phyloP scores from a whole-genome alignment of 305 asterid genomes.

The Rubia tinctorum region DNA sequence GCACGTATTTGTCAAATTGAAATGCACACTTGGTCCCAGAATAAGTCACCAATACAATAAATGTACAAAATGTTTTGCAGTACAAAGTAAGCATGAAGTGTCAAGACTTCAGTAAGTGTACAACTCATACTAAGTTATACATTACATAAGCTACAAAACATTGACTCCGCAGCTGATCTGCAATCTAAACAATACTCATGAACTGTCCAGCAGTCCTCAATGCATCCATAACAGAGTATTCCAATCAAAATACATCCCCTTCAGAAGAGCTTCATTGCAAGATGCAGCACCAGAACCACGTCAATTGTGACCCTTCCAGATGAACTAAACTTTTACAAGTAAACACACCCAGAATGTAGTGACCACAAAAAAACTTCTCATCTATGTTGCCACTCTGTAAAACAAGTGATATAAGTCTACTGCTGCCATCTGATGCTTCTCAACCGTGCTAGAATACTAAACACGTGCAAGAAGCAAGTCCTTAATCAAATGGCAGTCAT shows the following conservation, averaged over 20 bases:
- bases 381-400: not conserved
- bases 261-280: not conserved
- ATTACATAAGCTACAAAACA: not conserved
- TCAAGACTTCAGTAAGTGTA: not conserved
- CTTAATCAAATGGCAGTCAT: not conserved
- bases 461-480: not conserved
- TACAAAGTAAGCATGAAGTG: not conserved
- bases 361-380: not conserved
- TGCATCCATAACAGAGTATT: not conserved
- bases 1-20: not conserved
- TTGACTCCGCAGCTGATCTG: not conserved
- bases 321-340: not conserved
- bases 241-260: not conserved
- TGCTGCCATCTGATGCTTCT: not conserved
- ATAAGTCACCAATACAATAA: not conserved
- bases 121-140: not conserved
- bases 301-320: not conserved
- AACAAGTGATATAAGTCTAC: not conserved
- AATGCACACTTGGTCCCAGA: not conserved
- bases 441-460: not conserved
- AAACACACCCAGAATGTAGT: not conserved
- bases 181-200: not conserved
- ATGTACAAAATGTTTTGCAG: not conserved
- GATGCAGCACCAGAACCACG: conserved; percentile 1
- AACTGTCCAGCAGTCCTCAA: not conserved